Conservation (phyloP, 2,329 filamentous ascomycete genomes). For the Aspergillus terreus region DNA sequence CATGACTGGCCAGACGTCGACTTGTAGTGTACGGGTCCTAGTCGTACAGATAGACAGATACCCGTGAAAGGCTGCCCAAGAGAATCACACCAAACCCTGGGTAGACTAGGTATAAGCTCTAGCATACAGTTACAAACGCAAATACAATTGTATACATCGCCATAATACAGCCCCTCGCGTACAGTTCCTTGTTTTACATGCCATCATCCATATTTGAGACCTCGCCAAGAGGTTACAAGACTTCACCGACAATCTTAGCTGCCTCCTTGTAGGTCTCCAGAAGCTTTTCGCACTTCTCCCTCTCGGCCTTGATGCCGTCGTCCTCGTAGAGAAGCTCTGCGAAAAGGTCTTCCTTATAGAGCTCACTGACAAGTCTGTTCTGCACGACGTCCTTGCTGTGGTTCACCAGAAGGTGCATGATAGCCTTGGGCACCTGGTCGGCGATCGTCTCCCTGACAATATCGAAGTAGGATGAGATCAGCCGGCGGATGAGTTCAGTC, state of each 20-base stretch:
- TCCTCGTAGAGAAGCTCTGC: conserved; percentile 95
- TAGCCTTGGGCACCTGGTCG: conserved; percentile 95
- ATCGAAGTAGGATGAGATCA: conserved; percentile 98
- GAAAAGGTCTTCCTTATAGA: conserved; percentile 90
- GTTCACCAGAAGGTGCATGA: conserved; percentile 98
- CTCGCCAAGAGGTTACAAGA: conserved; percentile 57
- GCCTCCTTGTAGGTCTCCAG: conserved; percentile 95
- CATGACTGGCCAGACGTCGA: too few relatives aligned
- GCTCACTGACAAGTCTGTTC: conserved; percentile 89
- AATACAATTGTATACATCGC: conserved; percentile 1
- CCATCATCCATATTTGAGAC: background rate
- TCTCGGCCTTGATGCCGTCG: conserved; percentile 92
- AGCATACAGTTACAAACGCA: conserved; percentile 5
- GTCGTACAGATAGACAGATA: background rate
- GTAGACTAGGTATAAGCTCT: background rate
- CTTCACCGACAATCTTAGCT: conserved; percentile 96
- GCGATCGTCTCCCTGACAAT: conserved; percentile 98
- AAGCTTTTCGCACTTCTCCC: conserved; percentile 97
- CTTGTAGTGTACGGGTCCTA: too few relatives aligned
- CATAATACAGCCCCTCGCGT: background rate
- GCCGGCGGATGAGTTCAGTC: conserved; percentile 90
- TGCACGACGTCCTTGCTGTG: conserved; percentile 98
- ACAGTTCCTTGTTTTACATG: background rate
- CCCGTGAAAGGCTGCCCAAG: background rate
- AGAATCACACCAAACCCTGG: background rate